phyloP scores from a whole-genome alignment of 1,139 yeast genomes.

The Lodderomyces metapsilosis region DNA sequence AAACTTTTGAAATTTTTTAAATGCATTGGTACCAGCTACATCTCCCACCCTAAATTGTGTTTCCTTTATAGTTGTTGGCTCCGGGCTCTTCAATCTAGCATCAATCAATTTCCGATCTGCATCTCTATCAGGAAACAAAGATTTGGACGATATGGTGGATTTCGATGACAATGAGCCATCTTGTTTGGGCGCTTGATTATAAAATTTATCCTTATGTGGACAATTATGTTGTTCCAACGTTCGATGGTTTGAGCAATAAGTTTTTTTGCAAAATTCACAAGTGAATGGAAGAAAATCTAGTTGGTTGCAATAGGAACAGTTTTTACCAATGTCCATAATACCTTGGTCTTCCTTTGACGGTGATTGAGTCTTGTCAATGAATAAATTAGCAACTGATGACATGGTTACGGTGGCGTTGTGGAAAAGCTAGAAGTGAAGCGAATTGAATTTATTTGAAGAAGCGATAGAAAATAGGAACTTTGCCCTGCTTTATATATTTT shows the following conservation, averaged over 20 bases:
- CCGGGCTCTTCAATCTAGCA: conserved; percentile 16
- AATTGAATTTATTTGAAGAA: too few species aligned
- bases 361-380: conserved; percentile 18
- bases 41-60: conserved; percentile 30
- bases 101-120: conserved; percentile 33
- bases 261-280: conserved; percentile 56
- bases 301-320: conserved; percentile 61
- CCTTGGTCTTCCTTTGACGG: conserved; percentile 40
- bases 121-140: conserved; percentile 58
- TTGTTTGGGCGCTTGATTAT: conserved; percentile 10
- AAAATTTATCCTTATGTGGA: conserved; percentile 19
- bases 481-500: background rate
- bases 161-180: conserved; percentile 4
- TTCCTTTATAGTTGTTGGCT: conserved; percentile 27
- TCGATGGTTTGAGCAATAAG: conserved; percentile 61
- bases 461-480: too few species aligned
- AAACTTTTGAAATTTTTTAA: conserved; percentile 47
- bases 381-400: conserved; percentile 16
- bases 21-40: conserved; percentile 35
- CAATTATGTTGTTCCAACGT: conserved; percentile 49
- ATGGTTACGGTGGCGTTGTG: conserved; percentile 1
- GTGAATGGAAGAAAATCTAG: conserved; percentile 69
- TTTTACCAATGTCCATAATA: conserved; percentile 66
- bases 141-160: conserved; percentile 30
- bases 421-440: too few species aligned